Evolutionary conservation across 2,329 filamentous ascomycete genomes (phyloP).

Genomic region (Penicillium occitanis): DNA sequence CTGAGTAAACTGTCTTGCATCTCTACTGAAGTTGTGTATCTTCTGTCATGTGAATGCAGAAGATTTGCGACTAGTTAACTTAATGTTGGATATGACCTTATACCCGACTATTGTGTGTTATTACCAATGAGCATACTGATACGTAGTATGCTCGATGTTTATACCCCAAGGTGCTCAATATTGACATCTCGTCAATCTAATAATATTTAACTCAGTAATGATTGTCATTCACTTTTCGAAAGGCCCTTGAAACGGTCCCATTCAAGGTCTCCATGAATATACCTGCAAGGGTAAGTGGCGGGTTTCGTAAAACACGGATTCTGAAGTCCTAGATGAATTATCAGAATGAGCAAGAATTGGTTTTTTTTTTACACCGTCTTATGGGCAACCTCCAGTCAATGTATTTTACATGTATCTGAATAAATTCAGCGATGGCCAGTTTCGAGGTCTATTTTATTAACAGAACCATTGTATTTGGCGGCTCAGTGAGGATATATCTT

Average conservation of each 20-base stretch:
- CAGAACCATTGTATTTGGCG: not conserved
- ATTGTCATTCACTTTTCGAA: not conserved
- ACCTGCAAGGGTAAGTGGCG: not conserved
- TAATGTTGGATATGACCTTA: not conserved
- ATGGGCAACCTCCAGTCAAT: too few relatives aligned
- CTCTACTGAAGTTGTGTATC: not conserved
- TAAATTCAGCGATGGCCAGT: not conserved
- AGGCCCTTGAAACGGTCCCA: not conserved
- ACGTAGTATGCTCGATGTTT: not conserved
- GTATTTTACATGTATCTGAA: too few relatives aligned
- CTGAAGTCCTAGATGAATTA: not conserved
- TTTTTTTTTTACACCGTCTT: not conserved
- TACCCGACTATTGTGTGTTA: not conserved
- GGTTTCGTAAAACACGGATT: not conserved
- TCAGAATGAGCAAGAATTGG: not conserved
- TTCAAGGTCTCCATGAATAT: not conserved
- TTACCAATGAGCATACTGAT: not conserved
- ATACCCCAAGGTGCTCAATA: not conserved
- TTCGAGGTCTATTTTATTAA: not conserved
- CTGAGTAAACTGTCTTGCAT: not conserved
- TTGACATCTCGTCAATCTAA: not conserved
- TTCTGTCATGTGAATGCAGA: too few relatives aligned
- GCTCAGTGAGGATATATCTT: not conserved
- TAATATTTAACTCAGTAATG: not conserved
- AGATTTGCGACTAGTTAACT: not conserved